phyloP scores from a whole-genome alignment of 345 rosid genomes.

The Moringa oleifera region DNA sequence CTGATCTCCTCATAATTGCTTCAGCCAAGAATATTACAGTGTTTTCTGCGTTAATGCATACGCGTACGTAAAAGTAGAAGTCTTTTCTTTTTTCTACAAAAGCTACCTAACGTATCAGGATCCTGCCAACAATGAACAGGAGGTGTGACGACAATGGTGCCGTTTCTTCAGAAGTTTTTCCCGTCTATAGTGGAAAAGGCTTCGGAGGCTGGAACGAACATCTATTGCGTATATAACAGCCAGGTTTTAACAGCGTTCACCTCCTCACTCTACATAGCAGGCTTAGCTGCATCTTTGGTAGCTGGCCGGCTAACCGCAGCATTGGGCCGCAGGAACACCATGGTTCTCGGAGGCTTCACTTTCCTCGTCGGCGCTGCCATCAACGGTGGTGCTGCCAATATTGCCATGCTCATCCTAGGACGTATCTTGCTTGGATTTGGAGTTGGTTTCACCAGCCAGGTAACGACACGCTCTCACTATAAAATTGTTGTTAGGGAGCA shows the following conservation, averaged over 20 bases:
- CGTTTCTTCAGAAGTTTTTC: conserved; percentile 75
- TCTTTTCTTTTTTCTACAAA: too few relatives aligned
- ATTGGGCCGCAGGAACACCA: conserved; percentile 61
- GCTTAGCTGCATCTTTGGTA: conserved; percentile 55
- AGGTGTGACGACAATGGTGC: conserved; percentile 81
- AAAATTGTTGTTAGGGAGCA: too few relatives aligned
- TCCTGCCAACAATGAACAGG: conserved; percentile 31
- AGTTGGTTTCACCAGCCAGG: conserved; percentile 92
- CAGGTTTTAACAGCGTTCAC: conserved; percentile 66
- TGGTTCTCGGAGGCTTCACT: conserved; percentile 66
- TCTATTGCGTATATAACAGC: conserved; percentile 64
- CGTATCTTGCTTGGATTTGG: conserved; percentile 84
- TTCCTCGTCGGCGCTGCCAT: conserved; percentile 70
- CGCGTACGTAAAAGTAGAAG: too few relatives aligned
- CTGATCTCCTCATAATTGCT: background rate
- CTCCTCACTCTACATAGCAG: conserved; percentile 73
- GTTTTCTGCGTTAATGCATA: too few relatives aligned
- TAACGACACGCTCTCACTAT: too few relatives aligned
- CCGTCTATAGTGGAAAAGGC: conserved; percentile 53
- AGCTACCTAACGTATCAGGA: too few relatives aligned
- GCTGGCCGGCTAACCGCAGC: conserved; percentile 59
- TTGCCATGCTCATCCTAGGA: conserved; percentile 75
- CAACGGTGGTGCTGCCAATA: conserved; percentile 61
- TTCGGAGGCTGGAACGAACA: conserved; percentile 44
- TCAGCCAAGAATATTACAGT: background rate